Conservation (phyloP, 257 asterid species). For the Oldenlandia corymbosa region DNA sequence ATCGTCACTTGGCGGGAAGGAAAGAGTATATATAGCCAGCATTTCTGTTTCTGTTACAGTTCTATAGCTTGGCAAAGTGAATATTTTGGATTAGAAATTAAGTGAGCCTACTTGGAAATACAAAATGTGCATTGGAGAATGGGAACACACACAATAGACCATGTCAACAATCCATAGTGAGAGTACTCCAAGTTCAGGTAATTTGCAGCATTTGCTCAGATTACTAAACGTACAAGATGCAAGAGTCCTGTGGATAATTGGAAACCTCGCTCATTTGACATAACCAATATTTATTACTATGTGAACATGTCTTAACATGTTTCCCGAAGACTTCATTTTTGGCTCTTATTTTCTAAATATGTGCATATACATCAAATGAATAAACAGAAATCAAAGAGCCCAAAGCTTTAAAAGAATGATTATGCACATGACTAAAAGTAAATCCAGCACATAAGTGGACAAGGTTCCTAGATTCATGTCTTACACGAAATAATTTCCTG, state of each 20-base stretch:
- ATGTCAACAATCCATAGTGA: too few species aligned
- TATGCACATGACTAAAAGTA: neutral
- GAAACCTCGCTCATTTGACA: neutral
- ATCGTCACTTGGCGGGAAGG: too few species aligned
- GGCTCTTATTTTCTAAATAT: neutral
- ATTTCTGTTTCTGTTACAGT: too few species aligned
- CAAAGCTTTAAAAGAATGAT: neutral
- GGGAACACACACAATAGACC: too few species aligned
- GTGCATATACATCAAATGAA: neutral
- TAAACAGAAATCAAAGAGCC: neutral
- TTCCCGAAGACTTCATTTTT: neutral
- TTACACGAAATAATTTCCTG: neutral
- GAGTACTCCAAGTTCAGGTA: too few species aligned
- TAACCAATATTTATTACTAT: neutral
- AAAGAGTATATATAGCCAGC: too few species aligned
- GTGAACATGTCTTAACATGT: neutral
- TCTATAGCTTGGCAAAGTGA: too few species aligned
- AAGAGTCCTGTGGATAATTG: neutral
- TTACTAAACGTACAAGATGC: neutral
- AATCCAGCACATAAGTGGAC: neutral
- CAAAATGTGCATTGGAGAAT: too few species aligned
- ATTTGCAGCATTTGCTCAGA: neutral
- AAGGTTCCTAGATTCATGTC: neutral
- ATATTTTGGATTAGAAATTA: too few species aligned
- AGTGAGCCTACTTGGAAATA: too few species aligned